Evolutionary conservation across 768 basidiomycete genomes (phyloP), one percentile per base, ranked within the genome.

Genomic region (Favolaschia claudopus): DNA sequence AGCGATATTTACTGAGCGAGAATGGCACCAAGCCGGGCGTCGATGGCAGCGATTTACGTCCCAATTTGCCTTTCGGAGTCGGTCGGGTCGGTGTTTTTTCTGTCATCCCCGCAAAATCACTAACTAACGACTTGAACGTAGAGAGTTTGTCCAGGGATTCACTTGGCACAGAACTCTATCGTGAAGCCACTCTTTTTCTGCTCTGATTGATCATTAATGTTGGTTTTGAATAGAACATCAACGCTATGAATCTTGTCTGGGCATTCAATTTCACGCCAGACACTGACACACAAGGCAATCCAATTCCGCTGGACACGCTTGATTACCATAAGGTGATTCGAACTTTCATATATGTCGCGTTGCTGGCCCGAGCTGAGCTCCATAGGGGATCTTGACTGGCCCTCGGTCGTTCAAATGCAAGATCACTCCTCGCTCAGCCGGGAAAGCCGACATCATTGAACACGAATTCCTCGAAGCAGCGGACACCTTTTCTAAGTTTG

Each of bases 181-280:
- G 51, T 53, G 13, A 42, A 32, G 31, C 52, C 19, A 3, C 28
- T 7, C 51, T 9, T 39, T n/a, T 9, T 9, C 15, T 19, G n/a
- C 17, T n/a, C n/a, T n/a, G n/a, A n/a, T n/a, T n/a, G n/a, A n/a
- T n/a, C n/a, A n/a, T n/a, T n/a, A n/a, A n/a, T n/a, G n/a, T n/a
- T n/a, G n/a, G n/a, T n/a, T n/a, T n/a, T n/a, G n/a, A n/a, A n/a
- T n/a, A 58, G 57, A 55, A 56, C 31, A 55, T 74, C 28, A 69
- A 68, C 43, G 60, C 53, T 7, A 70, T 70, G 67, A 69, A 66
- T 42, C 66, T 74, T 5, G 22, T 74, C 6, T 74, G 73, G 73
- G 70, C 69, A 6, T 74, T 74, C 64, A 57, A 69, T 25, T 74
- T 71, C 53, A 60, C 31, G 3, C 8, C 62, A 0, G 56, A 37